Evolutionary conservation across 148 eudicot species (phyloP).

Genomic region (Nepenthes gracilis): DNA sequence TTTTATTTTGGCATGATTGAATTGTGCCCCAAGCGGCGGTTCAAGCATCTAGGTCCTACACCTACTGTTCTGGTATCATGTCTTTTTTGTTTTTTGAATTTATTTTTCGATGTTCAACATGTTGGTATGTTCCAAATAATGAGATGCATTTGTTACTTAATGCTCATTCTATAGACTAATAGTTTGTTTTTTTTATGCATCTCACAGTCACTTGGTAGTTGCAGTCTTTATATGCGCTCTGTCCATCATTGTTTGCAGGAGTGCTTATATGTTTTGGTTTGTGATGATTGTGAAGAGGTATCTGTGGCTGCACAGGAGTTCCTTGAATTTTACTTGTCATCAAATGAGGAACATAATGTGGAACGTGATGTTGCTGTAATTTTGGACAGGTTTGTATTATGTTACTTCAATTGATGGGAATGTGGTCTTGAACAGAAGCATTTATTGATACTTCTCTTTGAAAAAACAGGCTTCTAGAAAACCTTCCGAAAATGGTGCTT

Average conservation of each 20-base stretch:
- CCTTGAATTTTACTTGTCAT: slow-evolving; percentile 40
- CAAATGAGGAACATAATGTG: slow-evolving; percentile 32
- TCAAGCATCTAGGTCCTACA: too few species aligned
- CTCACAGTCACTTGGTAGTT: neutral
- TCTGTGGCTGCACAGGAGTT: slow-evolving; percentile 59
- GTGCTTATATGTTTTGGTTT: slow-evolving; percentile 63
- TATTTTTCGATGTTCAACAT: too few species aligned
- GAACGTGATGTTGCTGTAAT: slow-evolving; percentile 53
- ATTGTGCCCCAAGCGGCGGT: too few species aligned
- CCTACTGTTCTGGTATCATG: too few species aligned
- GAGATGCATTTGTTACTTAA: too few species aligned
- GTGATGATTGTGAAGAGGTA: slow-evolving; percentile 73
- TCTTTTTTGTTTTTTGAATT: too few species aligned
- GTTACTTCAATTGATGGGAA: neutral
- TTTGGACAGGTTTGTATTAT: slow-evolving; percentile 50
- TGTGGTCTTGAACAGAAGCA: slow-evolving; percentile 4
- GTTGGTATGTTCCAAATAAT: too few species aligned
- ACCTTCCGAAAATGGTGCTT: slow-evolving; percentile 74
- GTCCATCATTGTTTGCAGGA: slow-evolving; percentile 42
- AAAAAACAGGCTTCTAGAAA: slow-evolving; percentile 61
- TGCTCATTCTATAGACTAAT: too few species aligned
- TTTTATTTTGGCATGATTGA: too few species aligned
- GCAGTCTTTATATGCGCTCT: neutral
- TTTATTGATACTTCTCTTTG: slow-evolving; percentile 1
- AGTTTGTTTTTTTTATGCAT: neutral